Evolutionary conservation across 2,329 filamentous ascomycete species (phyloP).

Genomic region (Fusarium solani-melongenae): DNA sequence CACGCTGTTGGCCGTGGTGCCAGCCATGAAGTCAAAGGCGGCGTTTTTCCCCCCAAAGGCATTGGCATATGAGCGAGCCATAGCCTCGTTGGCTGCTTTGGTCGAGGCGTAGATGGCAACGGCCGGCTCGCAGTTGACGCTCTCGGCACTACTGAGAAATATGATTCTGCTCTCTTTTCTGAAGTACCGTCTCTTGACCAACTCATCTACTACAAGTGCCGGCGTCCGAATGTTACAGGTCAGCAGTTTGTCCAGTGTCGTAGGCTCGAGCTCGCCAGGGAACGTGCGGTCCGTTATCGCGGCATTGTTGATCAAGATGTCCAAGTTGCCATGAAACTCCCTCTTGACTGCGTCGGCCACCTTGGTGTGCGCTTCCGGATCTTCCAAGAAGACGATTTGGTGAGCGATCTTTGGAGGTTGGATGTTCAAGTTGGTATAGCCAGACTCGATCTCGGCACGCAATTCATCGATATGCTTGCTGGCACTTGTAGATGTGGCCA

Average conservation of each 20-base stretch:
- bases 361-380: background rate
- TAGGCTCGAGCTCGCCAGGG: background rate
- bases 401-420: background rate
- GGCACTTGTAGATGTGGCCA: background rate
- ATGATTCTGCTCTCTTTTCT: background rate
- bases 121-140: background rate
- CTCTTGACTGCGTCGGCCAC: background rate
- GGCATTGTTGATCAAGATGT: constrained; percentile 1
- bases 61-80: background rate
- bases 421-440: background rate
- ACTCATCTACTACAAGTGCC: background rate
- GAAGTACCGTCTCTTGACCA: background rate
- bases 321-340: background rate
- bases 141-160: background rate
- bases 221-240: background rate
- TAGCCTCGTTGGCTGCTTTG: background rate
- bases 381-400: background rate
- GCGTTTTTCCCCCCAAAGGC: background rate
- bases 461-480: background rate
- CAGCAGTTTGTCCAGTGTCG: background rate
- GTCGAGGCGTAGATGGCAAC: background rate
- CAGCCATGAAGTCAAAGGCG: background rate
- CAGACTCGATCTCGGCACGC: background rate
- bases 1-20: background rate
- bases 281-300: background rate